Base-by-base conservation (phyloP, 768 basidiomycete species). In the Asterophora parasitica region DNA sequence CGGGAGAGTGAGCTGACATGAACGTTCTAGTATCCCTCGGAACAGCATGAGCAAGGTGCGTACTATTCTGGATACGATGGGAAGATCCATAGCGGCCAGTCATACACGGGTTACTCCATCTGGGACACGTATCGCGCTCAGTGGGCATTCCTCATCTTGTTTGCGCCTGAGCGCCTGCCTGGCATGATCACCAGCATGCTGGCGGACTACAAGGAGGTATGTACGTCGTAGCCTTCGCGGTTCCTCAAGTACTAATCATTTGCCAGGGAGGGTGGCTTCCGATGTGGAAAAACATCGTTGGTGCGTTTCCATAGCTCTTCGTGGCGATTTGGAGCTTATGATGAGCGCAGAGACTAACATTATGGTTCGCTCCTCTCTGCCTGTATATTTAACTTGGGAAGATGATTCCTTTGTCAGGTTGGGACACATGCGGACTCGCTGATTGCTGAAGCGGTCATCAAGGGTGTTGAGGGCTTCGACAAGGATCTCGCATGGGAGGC, bases 61-160 rank as follows among this genome's bases (percentile, higher is more conserved):
- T 90, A 91, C 61, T 92, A 85, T 62, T 90, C 88, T 6, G 89
- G 79, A 1, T 90, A 91, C 49, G 82, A 87, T 46, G 78, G 85
- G 44, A 50, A 64, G 4, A 64, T 90, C 0, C 84, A 88, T 41
- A 60, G 74, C 23, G 52, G 50, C n/a, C n/a, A n/a, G 13, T 88
- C 85, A 0, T 90, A 89, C 55, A 86, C 81, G 0, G 88, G 87
- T 0, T 90, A 90, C 59, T 88, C 86, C 0, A 86, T 82, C 51
- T 88, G 86, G 86, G 87, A 92, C 56, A 89, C 82, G 0, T 92
- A 76, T 62, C 80, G 88, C 10, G 87, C 88, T 0, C 76, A 77
- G 46, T 90, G 87, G 82, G 84, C 83, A 0, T 88, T 85, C 80
- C 76, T 83, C 36, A 83, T 91, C 33, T 68, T 91, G 1, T 74